Conservation (phyloP, 2,329 filamentous ascomycete species). For the Helotiales sp. region DNA sequence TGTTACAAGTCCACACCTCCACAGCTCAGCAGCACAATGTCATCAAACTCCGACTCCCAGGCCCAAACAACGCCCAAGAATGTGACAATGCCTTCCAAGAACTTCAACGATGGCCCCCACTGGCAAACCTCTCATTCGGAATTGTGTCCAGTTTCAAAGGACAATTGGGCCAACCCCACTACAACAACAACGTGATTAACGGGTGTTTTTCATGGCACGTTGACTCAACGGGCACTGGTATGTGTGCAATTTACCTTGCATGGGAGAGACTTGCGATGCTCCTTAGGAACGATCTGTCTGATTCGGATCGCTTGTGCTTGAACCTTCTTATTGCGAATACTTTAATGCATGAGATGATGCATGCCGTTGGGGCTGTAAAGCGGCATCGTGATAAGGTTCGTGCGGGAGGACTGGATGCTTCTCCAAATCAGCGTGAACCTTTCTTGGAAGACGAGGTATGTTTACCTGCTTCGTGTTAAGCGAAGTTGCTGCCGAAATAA, state of each 20-base stretch:
- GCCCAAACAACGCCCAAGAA: background rate
- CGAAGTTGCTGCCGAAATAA: background rate
- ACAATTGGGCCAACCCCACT: background rate
- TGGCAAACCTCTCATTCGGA: background rate
- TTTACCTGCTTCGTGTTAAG: too few species aligned
- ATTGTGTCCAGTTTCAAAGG: background rate
- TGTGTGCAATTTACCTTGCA: background rate
- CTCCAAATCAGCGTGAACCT: background rate
- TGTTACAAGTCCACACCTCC: background rate
- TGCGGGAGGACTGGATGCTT: background rate
- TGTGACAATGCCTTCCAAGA: background rate
- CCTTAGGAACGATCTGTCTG: background rate
- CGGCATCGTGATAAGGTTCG: slow-evolving; percentile 8
- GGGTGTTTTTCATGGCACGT: background rate
- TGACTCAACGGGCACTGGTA: background rate
- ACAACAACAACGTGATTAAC: background rate
- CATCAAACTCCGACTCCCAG: background rate
- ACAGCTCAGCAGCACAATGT: background rate
- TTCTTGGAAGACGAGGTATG: slow-evolving; percentile 9
- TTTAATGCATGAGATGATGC: slow-evolving; percentile 7
- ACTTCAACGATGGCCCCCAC: background rate
- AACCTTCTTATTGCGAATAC: slow-evolving; percentile 4
- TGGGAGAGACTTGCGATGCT: slow-evolving; percentile 13
- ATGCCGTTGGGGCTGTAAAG: slow-evolving; percentile 1
- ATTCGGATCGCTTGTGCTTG: slow-evolving; percentile 3